Conservation (phyloP, 1,284 basidiomycete genomes). For the Xerocomus minutiporus region DNA sequence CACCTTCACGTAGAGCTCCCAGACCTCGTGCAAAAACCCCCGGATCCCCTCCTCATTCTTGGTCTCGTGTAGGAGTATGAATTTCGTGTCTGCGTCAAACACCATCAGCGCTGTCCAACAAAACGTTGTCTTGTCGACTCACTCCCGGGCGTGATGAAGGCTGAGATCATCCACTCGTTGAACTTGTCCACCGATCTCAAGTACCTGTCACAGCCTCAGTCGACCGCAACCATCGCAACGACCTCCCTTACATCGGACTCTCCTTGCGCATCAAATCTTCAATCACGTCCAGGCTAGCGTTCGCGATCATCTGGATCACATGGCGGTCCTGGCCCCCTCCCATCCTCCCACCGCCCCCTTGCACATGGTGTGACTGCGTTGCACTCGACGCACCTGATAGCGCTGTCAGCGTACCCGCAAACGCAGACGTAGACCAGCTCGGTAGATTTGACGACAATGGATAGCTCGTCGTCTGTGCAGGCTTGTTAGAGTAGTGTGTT, state of each 20-base stretch:
- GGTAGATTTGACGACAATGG: slow-evolving; percentile 75
- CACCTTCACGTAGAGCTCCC: slow-evolving; percentile 96
- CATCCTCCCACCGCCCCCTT: slow-evolving; percentile 59
- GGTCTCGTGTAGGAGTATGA: slow-evolving; percentile 85
- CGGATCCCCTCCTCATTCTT: slow-evolving; percentile 96
- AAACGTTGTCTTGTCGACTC: slow-evolving; percentile 31
- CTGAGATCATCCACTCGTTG: slow-evolving; percentile 96
- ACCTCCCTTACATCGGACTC: slow-evolving; percentile 68
- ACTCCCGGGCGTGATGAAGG: slow-evolving; percentile 92
- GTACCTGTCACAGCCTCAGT: slow-evolving; percentile 58
- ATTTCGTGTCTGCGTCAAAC: slow-evolving; percentile 70
- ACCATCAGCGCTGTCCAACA: slow-evolving; percentile 9
- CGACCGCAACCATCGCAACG: slow-evolving; percentile 7
- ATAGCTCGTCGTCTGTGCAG: slow-evolving; percentile 52
- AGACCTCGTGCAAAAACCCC: slow-evolving; percentile 85
- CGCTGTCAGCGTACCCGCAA: slow-evolving; percentile 81
- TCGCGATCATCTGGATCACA: slow-evolving; percentile 95
- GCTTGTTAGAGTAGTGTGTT: slow-evolving; percentile 73
- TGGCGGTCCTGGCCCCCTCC: slow-evolving; percentile 79
- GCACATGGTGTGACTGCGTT: slow-evolving; percentile 54
- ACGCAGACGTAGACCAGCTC: slow-evolving; percentile 81
- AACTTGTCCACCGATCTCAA: slow-evolving; percentile 91
- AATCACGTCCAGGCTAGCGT: slow-evolving; percentile 84
- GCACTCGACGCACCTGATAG: slow-evolving; percentile 76
- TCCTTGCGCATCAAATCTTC: slow-evolving; percentile 88